phyloP scores from a whole-genome alignment of 2,329 filamentous ascomycete species.

The Colletotrichum eremochloae region DNA sequence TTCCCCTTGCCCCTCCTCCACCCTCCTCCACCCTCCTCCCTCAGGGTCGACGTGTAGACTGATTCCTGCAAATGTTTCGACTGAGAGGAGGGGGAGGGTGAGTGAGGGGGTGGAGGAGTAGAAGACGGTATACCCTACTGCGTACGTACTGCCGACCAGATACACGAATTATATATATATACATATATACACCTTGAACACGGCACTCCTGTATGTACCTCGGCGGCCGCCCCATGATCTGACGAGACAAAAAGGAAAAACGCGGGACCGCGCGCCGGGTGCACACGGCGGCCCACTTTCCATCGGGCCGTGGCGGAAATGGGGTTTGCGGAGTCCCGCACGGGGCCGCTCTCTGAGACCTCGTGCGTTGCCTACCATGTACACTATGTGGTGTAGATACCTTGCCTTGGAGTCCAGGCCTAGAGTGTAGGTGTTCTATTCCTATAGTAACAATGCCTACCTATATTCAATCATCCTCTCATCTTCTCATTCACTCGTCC shows the following conservation, averaged over 20 bases:
- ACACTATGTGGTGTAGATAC: too few species aligned
- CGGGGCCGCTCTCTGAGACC: slow-evolving; percentile 2
- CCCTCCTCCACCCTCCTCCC: too few species aligned
- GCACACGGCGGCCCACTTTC: neutral
- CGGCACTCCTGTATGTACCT: neutral
- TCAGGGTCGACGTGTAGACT: neutral
- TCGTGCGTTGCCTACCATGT: too few species aligned
- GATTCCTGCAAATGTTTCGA: neutral
- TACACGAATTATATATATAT: neutral
- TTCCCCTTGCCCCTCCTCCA: too few species aligned
- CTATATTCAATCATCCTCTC: neutral
- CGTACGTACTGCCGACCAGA: neutral
- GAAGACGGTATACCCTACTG: too few species aligned
- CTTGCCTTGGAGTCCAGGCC: too few species aligned
- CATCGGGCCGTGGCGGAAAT: slow-evolving; percentile 20
- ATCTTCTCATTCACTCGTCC: neutral
- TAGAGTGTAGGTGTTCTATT: too few species aligned
- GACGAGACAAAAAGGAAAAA: neutral
- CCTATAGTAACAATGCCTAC: too few species aligned
- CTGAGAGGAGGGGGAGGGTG: too few species aligned
- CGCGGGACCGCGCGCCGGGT: neutral
- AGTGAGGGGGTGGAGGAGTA: too few species aligned
- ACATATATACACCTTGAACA: too few species aligned
- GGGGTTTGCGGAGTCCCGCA: slow-evolving; percentile 18
- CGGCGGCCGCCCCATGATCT: neutral